Evolutionary conservation across 179 eudicot species (phyloP).

Genomic region (Spinacia oleracea): DNA sequence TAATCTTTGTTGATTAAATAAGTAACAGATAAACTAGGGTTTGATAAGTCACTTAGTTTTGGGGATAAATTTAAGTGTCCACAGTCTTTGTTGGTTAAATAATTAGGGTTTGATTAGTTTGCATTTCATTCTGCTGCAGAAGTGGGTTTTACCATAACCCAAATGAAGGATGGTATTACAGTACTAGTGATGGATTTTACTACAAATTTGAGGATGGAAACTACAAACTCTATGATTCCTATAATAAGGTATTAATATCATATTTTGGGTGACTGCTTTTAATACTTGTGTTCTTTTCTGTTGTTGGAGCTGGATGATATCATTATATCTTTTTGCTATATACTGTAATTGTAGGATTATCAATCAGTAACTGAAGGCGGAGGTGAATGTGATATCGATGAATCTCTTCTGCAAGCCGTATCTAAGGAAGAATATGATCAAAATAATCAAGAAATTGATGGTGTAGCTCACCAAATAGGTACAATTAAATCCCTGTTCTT

Average conservation of each 20-base stretch:
- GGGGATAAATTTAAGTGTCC: conserved; percentile 9
- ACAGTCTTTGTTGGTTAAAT: neutral
- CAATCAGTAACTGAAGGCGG: conserved; percentile 28
- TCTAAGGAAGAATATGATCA: conserved; percentile 16
- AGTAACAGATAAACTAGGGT: neutral
- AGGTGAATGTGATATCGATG: conserved; percentile 14
- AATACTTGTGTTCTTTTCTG: neutral
- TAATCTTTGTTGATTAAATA: neutral
- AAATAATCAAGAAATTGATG: conserved; percentile 8
- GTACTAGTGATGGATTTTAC: conserved; percentile 70
- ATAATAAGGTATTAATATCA: conserved; percentile 42
- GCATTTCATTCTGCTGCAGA: conserved; percentile 44
- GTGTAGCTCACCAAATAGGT: conserved; percentile 17
- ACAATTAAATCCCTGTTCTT: neutral
- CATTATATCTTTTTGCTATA: neutral
- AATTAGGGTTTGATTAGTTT: too few species aligned
- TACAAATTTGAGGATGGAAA: conserved; percentile 88
- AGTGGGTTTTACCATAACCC: conserved; percentile 96
- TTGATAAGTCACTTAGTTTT: too few species aligned
- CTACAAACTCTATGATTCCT: conserved; percentile 56
- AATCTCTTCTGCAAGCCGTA: neutral
- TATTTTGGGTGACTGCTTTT: neutral
- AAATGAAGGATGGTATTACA: conserved; percentile 89
- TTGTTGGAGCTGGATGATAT: conserved; percentile 4
- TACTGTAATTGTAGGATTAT: conserved; percentile 38